Evolutionary conservation across 345 rosid genomes (phyloP), one percentile per base, ranked within the genome.

Genomic region (Hibiscus trionum): DNA sequence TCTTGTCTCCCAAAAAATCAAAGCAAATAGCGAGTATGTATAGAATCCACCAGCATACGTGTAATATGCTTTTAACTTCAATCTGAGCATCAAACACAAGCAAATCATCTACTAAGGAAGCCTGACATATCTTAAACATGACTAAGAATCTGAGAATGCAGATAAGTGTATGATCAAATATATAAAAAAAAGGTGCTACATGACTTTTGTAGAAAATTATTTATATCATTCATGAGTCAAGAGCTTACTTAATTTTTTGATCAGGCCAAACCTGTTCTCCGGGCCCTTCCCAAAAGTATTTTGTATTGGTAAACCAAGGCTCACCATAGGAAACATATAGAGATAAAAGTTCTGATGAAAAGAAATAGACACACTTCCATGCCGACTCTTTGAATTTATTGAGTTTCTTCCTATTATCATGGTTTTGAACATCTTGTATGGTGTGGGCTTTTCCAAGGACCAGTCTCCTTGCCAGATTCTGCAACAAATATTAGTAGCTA

Each of bases 311-410:
- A 74, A 94, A 88, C 97, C 98, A 94, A 76, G 98, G 96, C 77
- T 91, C 97, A 50, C 80, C 73, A 73, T 78, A 87, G 73, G 91
- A 77, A 61, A 90, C 90, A 68, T 69, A 75, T 16, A 94, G 57
- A 65, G 84, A 85, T 61, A 91, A 77, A 82, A 82, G 29, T 83
- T 94, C 97, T 16, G 92, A 91, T 9, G 96, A 87, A 64, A 91
- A 81, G 67, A 80, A 94, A 71, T 90, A 91, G 19, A 88, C 72
- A 78, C 88, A 91, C 83, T 94, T 94, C 98, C 97, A 94, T 1
- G 95, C 96, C 0, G 98, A 88, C 75, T 94, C 98, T 77, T 91
- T 88, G 77, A 94, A 94, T 76, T 91, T 91, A 21, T 77, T 73
- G 73, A 89, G 80, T 73, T 84, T 90, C 79, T 88, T 84, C 82